A percentile compares a stretch with the other conserved stretches of the same genome.
Conservation (phyloP, 2,329 filamentous ascomycete genomes). For the Clonostachys sp. region DNA sequence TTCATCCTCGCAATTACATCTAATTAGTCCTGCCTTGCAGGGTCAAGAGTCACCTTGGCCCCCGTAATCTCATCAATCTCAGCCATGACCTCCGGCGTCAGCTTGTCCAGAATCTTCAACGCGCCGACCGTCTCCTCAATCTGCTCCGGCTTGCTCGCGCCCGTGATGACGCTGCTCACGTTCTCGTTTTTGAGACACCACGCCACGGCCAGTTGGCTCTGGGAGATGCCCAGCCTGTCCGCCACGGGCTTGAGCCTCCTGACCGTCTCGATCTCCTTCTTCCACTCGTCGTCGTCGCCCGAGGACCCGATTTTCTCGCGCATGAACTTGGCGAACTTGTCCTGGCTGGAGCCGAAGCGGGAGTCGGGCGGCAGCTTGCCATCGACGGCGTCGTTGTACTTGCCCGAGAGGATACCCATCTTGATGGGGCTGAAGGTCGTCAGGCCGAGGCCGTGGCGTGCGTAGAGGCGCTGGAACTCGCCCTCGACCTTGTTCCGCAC, state of each 20-base stretch:
- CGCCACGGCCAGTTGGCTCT: conserved; percentile 44
- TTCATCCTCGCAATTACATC: no score
- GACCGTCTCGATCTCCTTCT: conserved; percentile 39
- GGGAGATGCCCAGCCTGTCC: conserved; percentile 49
- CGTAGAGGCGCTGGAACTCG: conserved; percentile 58
- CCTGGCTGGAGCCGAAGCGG: conserved; percentile 52
- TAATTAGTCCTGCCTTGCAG: conserved; percentile 4
- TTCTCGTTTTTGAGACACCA: conserved; percentile 52
- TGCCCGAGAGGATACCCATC: conserved; percentile 57
- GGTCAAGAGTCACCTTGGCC: conserved; percentile 4
- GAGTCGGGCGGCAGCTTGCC: conserved; percentile 47
- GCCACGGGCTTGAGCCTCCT: conserved; percentile 43
- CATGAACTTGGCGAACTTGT: conserved; percentile 53
- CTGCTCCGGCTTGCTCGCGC: conserved; percentile 45
- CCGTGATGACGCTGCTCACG: conserved; percentile 47
- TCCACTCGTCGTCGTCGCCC: conserved; percentile 54
- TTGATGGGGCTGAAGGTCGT: conserved; percentile 59
- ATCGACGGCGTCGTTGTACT: conserved; percentile 55
- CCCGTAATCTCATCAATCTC: conserved; percentile 41
- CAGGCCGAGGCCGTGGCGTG: conserved; percentile 52
- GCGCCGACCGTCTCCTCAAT: conserved; percentile 45
- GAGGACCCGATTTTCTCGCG: conserved; percentile 32
- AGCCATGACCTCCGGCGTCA: conserved; percentile 43
- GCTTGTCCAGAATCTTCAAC: conserved; percentile 36
- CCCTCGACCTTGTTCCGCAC: conserved; percentile 57